These are phyloP conservation scores for Aspergillus asperescens DNA, from an alignment of 495 filamentous ascomycete species.

Conservation along the genomic window DNA sequence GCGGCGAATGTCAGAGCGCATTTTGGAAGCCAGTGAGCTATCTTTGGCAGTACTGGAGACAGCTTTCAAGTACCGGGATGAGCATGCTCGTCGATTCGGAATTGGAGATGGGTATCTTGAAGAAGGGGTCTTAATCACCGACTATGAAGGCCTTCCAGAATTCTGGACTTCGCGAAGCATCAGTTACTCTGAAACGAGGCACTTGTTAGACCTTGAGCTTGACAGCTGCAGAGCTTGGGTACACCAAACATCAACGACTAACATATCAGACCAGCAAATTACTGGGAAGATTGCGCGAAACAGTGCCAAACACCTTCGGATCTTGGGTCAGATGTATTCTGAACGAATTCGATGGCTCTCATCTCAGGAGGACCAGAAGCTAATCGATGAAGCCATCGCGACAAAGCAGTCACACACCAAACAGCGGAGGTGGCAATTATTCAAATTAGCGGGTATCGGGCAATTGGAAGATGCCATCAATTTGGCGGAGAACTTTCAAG, in stretches of 20 bases:
- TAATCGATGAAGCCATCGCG: constrained; percentile 39
- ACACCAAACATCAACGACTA: constrained; percentile 28
- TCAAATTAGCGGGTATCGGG: constrained; percentile 62
- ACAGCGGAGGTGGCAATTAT: constrained; percentile 53
- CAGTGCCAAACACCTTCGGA: constrained; percentile 49
- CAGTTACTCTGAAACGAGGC: constrained; percentile 45
- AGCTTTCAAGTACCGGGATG: constrained; percentile 66
- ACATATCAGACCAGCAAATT: constrained; percentile 30
- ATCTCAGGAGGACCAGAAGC: constrained; percentile 43
- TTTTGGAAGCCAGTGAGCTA: constrained; percentile 78
- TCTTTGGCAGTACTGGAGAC: constrained; percentile 63
- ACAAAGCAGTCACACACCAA: constrained; percentile 46
- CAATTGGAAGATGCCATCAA: constrained; percentile 61
- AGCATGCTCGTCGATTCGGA: constrained; percentile 63
- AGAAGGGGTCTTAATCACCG: constrained; percentile 59
- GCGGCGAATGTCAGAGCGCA: constrained; percentile 44
- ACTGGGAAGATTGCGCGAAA: constrained; percentile 47
- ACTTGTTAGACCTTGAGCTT: constrained; percentile 43
- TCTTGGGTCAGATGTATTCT: constrained; percentile 54
- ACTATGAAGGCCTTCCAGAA: constrained; percentile 61
- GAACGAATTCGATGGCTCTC: constrained; percentile 60
- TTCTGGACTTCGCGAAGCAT: constrained; percentile 67
- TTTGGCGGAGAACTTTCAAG: constrained; percentile 68
- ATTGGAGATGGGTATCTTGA: constrained; percentile 57
- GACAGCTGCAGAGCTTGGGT: constrained; percentile 41